Conservation (phyloP, 1,284 basidiomycete species). For the Vanrija sp. region DNA sequence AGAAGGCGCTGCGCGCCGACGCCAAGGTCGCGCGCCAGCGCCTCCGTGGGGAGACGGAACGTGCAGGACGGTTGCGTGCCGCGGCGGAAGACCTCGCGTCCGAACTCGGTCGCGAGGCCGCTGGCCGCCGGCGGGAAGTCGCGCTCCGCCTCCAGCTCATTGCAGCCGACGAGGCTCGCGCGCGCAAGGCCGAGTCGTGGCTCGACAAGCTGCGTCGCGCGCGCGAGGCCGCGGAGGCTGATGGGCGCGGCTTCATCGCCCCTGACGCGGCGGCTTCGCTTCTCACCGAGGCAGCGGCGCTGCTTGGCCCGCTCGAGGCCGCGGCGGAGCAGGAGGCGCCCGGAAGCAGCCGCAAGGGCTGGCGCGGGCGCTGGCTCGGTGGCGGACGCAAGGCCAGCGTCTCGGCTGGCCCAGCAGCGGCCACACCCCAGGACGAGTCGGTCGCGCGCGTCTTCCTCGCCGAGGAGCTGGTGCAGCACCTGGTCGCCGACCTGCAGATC, state of each 20-base stretch:
- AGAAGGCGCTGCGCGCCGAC: slow-evolving; percentile 55
- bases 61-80: slow-evolving; percentile 55
- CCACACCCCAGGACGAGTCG: slow-evolving; percentile 24
- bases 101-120: slow-evolving; percentile 67
- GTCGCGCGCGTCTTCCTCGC: slow-evolving; percentile 60
- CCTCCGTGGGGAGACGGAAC: slow-evolving; percentile 24
- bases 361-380: not conserved
- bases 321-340: not conserved
- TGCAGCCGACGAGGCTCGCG: slow-evolving; percentile 60
- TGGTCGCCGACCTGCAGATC: slow-evolving; percentile 62
- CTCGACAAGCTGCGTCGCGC: slow-evolving; percentile 40
- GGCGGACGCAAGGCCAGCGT: not conserved
- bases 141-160: slow-evolving; percentile 64
- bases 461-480: slow-evolving; percentile 58
- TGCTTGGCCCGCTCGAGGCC: slow-evolving; percentile 53
- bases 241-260: slow-evolving; percentile 7
- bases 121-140: slow-evolving; percentile 70
- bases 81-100: slow-evolving; percentile 69
- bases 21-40: slow-evolving; percentile 17
- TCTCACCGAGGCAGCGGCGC: slow-evolving; percentile 60
- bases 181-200: slow-evolving; percentile 38
- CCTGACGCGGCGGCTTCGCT: slow-evolving; percentile 28
- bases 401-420: not conserved
- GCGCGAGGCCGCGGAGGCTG: slow-evolving; percentile 27
- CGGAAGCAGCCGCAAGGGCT: not conserved